Evolutionary conservation across 2,329 filamentous ascomycete species (phyloP).

Genomic region (Cytospora schulzeri): DNA sequence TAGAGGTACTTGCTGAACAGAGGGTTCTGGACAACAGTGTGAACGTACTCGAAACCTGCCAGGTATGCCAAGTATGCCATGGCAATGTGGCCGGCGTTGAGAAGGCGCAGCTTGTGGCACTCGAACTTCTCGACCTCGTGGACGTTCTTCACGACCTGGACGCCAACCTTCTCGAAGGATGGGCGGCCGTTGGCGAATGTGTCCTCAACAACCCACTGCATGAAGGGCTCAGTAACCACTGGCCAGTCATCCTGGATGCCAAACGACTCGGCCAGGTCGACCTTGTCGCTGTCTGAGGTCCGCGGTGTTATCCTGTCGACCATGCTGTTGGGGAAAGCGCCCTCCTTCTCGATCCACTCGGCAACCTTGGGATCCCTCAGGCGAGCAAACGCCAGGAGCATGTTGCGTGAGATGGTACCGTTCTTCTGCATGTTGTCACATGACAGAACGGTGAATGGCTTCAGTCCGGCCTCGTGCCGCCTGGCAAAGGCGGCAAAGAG

Average conservation of each 20-base stretch:
- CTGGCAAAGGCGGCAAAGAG: conserved; percentile 53
- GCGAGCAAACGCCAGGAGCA: conserved; percentile 53
- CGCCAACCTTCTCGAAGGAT: conserved; percentile 54
- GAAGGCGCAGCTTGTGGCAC: conserved; percentile 58
- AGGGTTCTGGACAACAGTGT: conserved; percentile 55
- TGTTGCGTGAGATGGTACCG: conserved; percentile 53
- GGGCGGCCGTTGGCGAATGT: conserved; percentile 54
- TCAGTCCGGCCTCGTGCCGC: conserved; percentile 48
- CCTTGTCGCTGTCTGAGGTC: conserved; percentile 49
- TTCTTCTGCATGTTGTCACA: conserved; percentile 63
- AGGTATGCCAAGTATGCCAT: conserved; percentile 54
- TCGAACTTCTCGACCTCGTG: conserved; percentile 56
- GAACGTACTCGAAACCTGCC: conserved; percentile 56
- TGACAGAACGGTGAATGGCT: conserved; percentile 56
- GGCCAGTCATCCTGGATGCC: conserved; percentile 55
- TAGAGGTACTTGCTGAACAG: conserved; percentile 50
- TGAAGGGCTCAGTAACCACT: conserved; percentile 58
- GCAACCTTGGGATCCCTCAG: conserved; percentile 50
- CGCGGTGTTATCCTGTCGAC: conserved; percentile 58
- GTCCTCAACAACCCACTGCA: conserved; percentile 59
- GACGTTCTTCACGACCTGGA: conserved; percentile 54
- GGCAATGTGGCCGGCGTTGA: conserved; percentile 56
- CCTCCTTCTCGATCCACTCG: conserved; percentile 50
- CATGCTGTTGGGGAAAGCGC: conserved; percentile 57
- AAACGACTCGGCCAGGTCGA: conserved; percentile 45